These are phyloP conservation scores for Lecanoromycetidae sp. DNA, from an alignment of 2,329 filamentous ascomycete species.

Conservation along the genomic window DNA sequence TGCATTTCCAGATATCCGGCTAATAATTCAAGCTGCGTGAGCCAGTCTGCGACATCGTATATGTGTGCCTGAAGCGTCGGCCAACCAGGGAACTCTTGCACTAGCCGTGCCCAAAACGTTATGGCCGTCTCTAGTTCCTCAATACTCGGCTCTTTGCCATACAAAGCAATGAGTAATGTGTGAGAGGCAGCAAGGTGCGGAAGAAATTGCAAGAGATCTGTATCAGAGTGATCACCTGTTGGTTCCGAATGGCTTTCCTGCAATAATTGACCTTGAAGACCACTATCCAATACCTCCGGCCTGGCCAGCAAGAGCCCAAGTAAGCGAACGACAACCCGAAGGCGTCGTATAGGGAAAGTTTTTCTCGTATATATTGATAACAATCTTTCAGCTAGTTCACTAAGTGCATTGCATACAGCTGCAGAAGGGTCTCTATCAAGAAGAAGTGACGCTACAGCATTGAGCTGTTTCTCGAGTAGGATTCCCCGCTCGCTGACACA, in stretches of 20 bases:
- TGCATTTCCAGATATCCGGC: slow-evolving; percentile 47
- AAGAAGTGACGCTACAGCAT: not conserved
- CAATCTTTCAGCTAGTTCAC: slow-evolving; percentile 23
- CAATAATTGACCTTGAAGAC: slow-evolving; percentile 5
- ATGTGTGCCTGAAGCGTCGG: slow-evolving; percentile 33
- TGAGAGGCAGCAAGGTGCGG: slow-evolving; percentile 27
- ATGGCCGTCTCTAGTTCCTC: slow-evolving; percentile 8
- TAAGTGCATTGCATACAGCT: slow-evolving; percentile 10
- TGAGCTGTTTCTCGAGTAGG: slow-evolving; percentile 15
- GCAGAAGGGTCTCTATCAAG: not conserved
- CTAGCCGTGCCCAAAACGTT: slow-evolving; percentile 28
- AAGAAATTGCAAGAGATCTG: slow-evolving; percentile 19
- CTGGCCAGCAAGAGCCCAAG: slow-evolving; percentile 21
- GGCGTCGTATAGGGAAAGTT: slow-evolving; percentile 27
- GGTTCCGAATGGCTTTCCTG: slow-evolving; percentile 17
- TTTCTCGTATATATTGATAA: slow-evolving; percentile 26
- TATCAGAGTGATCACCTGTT: slow-evolving; percentile 7
- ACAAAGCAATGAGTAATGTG: slow-evolving; percentile 11
- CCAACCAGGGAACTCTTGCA: slow-evolving; percentile 33
- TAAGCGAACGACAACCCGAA: slow-evolving; percentile 26
- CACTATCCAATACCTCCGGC: slow-evolving; percentile 24
- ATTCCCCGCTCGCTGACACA: slow-evolving; percentile 8
- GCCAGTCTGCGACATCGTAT: slow-evolving; percentile 39
- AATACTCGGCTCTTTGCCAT: slow-evolving; percentile 2
- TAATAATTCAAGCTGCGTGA: slow-evolving; percentile 41